These are phyloP conservation scores for Stevia rebaudiana DNA, from an alignment of 140 eudicot species.

Conservation along the genomic window DNA sequence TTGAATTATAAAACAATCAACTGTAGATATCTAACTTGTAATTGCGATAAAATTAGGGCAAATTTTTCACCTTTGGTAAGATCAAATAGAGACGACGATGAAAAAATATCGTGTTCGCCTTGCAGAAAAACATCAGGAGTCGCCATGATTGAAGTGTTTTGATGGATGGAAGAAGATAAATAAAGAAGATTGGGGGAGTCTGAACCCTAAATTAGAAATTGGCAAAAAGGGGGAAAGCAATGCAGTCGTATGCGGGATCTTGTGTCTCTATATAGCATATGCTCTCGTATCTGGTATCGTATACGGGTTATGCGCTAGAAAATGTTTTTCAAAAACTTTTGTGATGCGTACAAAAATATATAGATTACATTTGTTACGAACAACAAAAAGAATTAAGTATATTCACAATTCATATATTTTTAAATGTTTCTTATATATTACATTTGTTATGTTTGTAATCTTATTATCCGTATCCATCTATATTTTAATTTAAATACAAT, in stretches of 20 bases:
- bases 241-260: constrained; percentile 21
- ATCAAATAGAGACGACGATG: constrained; percentile 38
- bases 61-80: constrained; percentile 40
- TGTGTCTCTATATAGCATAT: constrained; percentile 5
- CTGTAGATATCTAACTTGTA: neutral
- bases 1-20: neutral
- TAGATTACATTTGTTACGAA: too few species aligned
- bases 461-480: too few species aligned
- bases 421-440: too few species aligned
- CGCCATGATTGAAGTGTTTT: constrained; percentile 56
- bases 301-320: too few species aligned
- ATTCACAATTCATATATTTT: too few species aligned
- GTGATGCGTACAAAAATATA: too few species aligned
- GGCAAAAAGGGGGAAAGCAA: constrained; percentile 16
- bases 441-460: too few species aligned
- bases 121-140: constrained; percentile 47
- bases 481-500: too few species aligned
- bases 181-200: constrained; percentile 3
- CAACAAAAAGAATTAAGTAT: too few species aligned
- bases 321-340: too few species aligned
- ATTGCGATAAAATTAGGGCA: neutral
- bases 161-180: constrained; percentile 9
- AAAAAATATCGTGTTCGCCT: constrained; percentile 42
- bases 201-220: constrained; percentile 23
- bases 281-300: too few species aligned